These are phyloP conservation scores for Periconia sp. DNA, from an alignment of 2,329 filamentous ascomycete genomes.

Conservation along the genomic window DNA sequence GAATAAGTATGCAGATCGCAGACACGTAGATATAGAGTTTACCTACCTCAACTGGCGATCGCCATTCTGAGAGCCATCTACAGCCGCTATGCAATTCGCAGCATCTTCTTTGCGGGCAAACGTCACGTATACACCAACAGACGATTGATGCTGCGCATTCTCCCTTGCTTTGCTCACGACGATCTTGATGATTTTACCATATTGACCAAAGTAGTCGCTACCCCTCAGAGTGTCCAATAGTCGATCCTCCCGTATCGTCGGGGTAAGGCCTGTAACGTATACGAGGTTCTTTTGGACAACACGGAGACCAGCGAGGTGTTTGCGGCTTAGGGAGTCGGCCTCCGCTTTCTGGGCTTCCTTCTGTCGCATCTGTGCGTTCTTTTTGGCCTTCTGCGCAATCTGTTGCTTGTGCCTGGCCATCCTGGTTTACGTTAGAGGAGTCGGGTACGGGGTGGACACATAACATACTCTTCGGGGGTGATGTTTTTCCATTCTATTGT, in stretches of 20 bases:
- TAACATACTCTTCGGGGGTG: slow-evolving; percentile 85
- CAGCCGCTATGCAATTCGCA: slow-evolving; percentile 82
- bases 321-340: slow-evolving; percentile 91
- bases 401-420: slow-evolving; percentile 75
- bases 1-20: not conserved
- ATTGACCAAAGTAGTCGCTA: slow-evolving; percentile 94
- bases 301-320: slow-evolving; percentile 91
- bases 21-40: not conserved
- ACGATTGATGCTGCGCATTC: slow-evolving; percentile 68
- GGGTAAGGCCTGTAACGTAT: slow-evolving; percentile 93
- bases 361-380: slow-evolving; percentile 84
- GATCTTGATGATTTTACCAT: slow-evolving; percentile 97
- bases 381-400: slow-evolving; percentile 81
- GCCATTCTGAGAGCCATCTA: slow-evolving; percentile 89
- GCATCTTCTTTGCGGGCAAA: slow-evolving; percentile 92
- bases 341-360: slow-evolving; percentile 97
- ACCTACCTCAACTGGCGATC: slow-evolving; percentile 77
- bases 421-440: slow-evolving; percentile 48
- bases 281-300: slow-evolving; percentile 99
- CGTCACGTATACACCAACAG: slow-evolving; percentile 97
- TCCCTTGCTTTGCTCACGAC: slow-evolving; percentile 97
- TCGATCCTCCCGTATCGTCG: slow-evolving; percentile 88
- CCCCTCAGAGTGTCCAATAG: slow-evolving; percentile 87
- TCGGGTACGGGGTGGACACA: slow-evolving; percentile 12
- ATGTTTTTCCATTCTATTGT: slow-evolving; percentile 97